Evolutionary conservation across 257 asterid genomes (phyloP), one percentile per base, ranked within the genome.

Genomic region (Penstemon barbatus): DNA sequence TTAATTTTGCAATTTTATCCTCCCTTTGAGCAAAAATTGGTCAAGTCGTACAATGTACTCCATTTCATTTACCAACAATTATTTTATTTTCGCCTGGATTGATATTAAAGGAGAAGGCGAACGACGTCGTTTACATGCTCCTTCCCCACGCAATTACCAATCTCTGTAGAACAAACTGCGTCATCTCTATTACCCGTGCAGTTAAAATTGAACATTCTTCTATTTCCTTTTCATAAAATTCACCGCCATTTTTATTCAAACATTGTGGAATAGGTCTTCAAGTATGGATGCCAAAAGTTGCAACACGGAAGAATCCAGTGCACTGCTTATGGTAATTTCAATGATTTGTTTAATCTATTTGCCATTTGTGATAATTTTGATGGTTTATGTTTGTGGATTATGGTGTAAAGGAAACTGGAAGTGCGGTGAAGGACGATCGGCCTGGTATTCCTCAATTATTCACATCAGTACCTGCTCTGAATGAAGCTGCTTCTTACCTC

Each of bases 401-500:
- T 5, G 12, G 51, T 46, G 37, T 15, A 57, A 68, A 90, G 98
- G 84, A 61, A 42, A 79, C 77, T 66, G 71, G 71, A 69, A 70
- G 65, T 63, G 69, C 85, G 68, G 56, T 63, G 72, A 78, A 83
- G 53, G 79, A 80, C 55, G 82, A 85, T 66, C 82, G 92, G 41
- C 78, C 87, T 36, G 86, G 90, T 7, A 71, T 89, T 56, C 97
- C 99, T 25, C 96, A 86, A 81, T 80, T 91, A 7, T 86, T 92
- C 70, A 74, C 91, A 66, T 86, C 97, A 36, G 81, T 90, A 51
- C 97, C 98, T 5, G 69, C 89, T 57, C 74, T 94, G 46, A 75
- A 84, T 61, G 97, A 89, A 0, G 97, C 97, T 61, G 95, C 99
- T 66, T 78, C 96, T 37, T 91, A 86, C 83, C 71, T 91, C 70